These are phyloP conservation scores for Comarum palustre DNA, from an alignment of 306 rosid species.

Conservation along the genomic window DNA sequence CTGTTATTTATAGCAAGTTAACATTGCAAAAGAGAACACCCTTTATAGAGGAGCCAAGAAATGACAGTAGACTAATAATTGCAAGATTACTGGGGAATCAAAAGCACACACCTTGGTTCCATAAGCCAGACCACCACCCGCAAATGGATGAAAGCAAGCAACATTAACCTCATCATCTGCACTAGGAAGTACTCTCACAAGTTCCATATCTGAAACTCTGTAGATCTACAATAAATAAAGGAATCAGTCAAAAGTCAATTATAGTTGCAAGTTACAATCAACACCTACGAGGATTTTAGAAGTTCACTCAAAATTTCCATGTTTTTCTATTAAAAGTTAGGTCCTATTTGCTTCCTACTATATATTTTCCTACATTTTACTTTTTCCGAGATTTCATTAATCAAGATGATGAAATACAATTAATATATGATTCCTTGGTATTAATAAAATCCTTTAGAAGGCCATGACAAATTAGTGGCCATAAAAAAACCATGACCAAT, in stretches of 20 bases:
- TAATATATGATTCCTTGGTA: background rate
- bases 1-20: constrained; percentile 40
- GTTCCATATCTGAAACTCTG: constrained; percentile 95
- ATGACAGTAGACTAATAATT: background rate
- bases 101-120: constrained; percentile 84
- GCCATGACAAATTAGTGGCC: too few relatives aligned
- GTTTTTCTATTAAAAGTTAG: background rate
- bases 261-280: background rate
- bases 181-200: constrained; percentile 94
- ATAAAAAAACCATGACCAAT: background rate
- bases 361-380: background rate
- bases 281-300: background rate
- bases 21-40: constrained; percentile 8
- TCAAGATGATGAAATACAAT: background rate
- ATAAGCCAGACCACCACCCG: constrained; percentile 93
- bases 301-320: background rate
- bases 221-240: constrained; percentile 57
- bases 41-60: background rate
- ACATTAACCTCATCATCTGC: constrained; percentile 99
- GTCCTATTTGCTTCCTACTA: background rate
- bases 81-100: constrained; percentile 3
- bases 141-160: constrained; percentile 95
- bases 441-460: background rate
- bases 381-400: background rate
- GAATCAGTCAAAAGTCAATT: background rate